Percentiles rank a stretch among this genome's conserved stretches.
phyloP scores from a whole-genome alignment of 2,329 filamentous ascomycete species.

The Metarhizium humberi region DNA sequence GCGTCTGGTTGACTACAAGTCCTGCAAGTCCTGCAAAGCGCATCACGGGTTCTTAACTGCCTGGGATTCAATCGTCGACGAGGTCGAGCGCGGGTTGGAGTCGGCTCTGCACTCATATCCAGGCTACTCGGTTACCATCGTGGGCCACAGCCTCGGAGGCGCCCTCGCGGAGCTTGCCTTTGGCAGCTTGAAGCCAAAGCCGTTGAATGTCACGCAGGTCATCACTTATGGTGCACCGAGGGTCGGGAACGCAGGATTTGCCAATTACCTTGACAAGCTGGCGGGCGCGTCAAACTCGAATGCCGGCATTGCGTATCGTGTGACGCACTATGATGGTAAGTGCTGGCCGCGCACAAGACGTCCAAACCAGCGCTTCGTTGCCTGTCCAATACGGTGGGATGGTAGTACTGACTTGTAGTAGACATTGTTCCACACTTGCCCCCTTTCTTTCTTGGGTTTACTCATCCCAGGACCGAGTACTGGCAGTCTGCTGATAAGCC shows the following conservation, averaged over 20 bases:
- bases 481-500: conserved; percentile 5
- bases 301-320: background rate
- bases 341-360: background rate
- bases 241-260: background rate
- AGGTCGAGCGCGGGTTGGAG: background rate
- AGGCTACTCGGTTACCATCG: background rate
- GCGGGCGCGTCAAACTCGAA: background rate
- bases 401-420: background rate
- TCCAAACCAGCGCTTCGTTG: no score
- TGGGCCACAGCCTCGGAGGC: background rate
- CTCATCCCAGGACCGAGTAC: background rate
- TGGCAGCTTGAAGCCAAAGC: background rate
- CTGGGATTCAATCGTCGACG: background rate
- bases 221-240: background rate
- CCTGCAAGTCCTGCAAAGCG: background rate
- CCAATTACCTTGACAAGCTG: background rate
- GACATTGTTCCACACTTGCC: background rate
- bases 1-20: background rate
- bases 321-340: background rate
- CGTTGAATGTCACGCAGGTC: background rate
- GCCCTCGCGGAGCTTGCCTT: background rate
- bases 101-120: background rate
- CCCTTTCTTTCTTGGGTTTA: background rate
- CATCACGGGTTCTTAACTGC: background rate
- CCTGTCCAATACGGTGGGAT: no score